Percentiles rank a stretch among this genome's conserved stretches.
Evolutionary conservation across 2,329 filamentous ascomycete genomes (phyloP).

Genomic region (Diaporthe ilicicola): DNA sequence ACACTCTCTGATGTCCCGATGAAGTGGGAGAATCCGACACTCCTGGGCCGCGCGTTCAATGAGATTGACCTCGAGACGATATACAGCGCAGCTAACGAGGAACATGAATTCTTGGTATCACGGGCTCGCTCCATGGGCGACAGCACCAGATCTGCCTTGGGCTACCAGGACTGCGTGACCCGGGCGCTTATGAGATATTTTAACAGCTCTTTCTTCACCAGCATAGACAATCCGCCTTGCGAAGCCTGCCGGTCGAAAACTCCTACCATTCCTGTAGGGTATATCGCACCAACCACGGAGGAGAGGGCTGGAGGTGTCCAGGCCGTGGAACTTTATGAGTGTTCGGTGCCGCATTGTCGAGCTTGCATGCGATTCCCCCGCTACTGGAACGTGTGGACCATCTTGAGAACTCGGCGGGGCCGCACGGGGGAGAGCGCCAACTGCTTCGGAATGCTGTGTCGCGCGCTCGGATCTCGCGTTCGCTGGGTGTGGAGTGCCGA

Average conservation of each 20-base stretch:
- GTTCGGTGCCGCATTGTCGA: slow-evolving; percentile 77
- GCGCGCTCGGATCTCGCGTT: slow-evolving; percentile 87
- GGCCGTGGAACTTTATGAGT: slow-evolving; percentile 91
- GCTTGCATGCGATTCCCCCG: slow-evolving; percentile 88
- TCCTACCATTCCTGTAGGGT: slow-evolving; percentile 82
- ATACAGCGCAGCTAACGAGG: slow-evolving; percentile 92
- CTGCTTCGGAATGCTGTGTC: slow-evolving; percentile 97
- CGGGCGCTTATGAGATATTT: slow-evolving; percentile 87
- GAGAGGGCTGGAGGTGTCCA: slow-evolving; percentile 87
- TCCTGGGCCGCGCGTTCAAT: slow-evolving; percentile 88
- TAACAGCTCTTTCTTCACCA: slow-evolving; percentile 91
- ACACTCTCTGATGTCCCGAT: slow-evolving; percentile 86
- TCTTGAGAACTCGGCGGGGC: slow-evolving; percentile 84
- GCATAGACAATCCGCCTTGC: slow-evolving; percentile 96
- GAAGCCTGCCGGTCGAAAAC: slow-evolving; percentile 70
- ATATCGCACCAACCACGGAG: slow-evolving; percentile 84
- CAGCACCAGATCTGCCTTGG: slow-evolving; percentile 85
- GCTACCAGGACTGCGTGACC: slow-evolving; percentile 96
- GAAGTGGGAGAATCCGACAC: slow-evolving; percentile 93
- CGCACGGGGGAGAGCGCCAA: slow-evolving; percentile 96
- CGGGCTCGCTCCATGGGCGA: slow-evolving; percentile 87
- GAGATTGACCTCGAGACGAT: slow-evolving; percentile 88
- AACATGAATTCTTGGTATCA: slow-evolving; percentile 84
- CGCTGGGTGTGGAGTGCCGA: slow-evolving; percentile 98
- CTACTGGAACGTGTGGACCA: slow-evolving; percentile 92